Conservation (phyloP, 2,329 filamentous ascomycete species). For the Amauroascus verrucosus region DNA sequence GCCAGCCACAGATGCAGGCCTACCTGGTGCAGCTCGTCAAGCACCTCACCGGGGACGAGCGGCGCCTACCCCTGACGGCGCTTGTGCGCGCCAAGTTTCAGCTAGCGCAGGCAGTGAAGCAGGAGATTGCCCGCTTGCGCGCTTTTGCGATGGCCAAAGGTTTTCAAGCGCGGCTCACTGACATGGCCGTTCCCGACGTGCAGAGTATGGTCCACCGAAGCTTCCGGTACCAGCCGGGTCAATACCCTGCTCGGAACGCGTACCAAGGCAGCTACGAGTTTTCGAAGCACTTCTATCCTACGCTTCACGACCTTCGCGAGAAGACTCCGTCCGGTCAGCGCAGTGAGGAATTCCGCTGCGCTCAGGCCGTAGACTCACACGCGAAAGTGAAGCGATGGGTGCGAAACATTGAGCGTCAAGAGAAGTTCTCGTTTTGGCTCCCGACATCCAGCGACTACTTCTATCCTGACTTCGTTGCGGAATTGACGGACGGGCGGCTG, state of each 20-base stretch:
- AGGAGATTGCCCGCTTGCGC: background rate
- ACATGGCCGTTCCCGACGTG: background rate
- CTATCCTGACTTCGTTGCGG: background rate
- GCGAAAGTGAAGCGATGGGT: background rate
- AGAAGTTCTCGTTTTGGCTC: background rate
- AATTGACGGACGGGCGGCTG: background rate
- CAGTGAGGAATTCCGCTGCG: background rate
- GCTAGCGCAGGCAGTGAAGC: background rate
- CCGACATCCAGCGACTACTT: background rate
- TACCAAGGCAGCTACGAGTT: background rate
- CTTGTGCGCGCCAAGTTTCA: background rate
- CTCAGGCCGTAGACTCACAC: background rate
- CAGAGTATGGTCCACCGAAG: background rate
- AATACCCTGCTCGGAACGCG: background rate
- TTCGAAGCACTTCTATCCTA: background rate
- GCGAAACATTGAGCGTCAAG: background rate
- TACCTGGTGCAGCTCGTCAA: background rate
- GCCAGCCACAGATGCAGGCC: background rate
- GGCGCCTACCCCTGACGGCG: background rate
- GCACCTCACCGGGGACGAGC: background rate
- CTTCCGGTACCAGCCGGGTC: background rate
- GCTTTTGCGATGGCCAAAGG: background rate
- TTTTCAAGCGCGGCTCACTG: background rate
- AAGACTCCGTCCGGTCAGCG: background rate
- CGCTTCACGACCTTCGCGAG: background rate